Evolutionary conservation across 2,329 filamentous ascomycete genomes (phyloP).

Genomic region (Aspergillus melleus): DNA sequence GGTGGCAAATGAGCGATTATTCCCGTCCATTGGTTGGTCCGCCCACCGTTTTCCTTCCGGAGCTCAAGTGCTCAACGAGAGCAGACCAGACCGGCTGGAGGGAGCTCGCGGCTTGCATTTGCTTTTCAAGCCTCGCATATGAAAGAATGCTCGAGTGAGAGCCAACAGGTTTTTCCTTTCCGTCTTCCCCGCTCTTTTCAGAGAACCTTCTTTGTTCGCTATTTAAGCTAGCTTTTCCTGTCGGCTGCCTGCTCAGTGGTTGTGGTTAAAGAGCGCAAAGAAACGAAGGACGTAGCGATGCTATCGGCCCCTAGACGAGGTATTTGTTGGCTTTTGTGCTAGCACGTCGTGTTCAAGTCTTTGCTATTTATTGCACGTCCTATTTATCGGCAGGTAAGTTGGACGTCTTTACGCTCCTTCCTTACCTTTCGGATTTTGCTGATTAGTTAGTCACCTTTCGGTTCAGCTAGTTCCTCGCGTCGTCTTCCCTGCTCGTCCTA

Average conservation of each 20-base stretch:
- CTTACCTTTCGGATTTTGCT: no score
- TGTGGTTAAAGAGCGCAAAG: background rate
- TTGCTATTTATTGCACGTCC: no score
- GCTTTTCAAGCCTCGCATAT: background rate
- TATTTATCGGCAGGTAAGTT: no score
- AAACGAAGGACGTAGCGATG: background rate
- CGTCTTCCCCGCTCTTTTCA: background rate
- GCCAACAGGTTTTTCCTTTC: no score
- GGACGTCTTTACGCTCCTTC: no score
- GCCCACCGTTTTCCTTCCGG: background rate
- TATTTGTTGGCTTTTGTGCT: background rate
- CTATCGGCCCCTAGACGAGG: background rate
- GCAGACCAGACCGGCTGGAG: background rate
- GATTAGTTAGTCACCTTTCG: background rate
- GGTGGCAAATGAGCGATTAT: constrained; percentile 4
- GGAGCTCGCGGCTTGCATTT: background rate
- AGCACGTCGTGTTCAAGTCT: background rate
- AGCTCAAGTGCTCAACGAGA: no score
- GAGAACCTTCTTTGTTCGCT: background rate
- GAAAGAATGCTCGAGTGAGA: background rate
- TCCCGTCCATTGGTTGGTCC: background rate
- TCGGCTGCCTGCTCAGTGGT: background rate
- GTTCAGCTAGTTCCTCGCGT: background rate
- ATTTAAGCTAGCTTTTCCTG: background rate
- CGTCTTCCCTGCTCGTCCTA: background rate